Base-by-base conservation (phyloP, 495 filamentous ascomycete genomes). In the Trichoderma asperelloides region DNA sequence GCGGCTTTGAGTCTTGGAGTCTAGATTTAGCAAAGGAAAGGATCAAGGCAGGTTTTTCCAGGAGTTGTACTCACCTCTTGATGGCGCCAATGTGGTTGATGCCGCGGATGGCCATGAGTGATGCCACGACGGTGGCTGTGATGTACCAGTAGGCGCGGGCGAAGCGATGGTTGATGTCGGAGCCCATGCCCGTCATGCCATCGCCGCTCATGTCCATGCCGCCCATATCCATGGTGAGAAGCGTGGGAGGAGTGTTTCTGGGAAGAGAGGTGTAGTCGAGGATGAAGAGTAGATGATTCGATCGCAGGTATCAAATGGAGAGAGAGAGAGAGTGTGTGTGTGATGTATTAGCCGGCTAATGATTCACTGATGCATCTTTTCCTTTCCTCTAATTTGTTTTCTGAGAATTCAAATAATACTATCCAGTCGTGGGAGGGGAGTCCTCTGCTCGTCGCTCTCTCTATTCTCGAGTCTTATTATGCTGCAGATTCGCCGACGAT, bases 111-210 rank as follows among this genome's bases (percentile, higher is more conserved):
- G 74, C 16, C 16, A 75, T 67, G 28, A 82, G 66, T 1, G 79
- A 65, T 11, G 69, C 79, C 18, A 83, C 63, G n/a, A 79, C 75
- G 1, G 68, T 76, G 33, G 73, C 78, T 43, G 85, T 69, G 65
- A 82, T 78, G 66, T 84, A 85, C 83, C 83, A 85, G 67, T 78
- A 85, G 0, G 70, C 75, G 63, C 72, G 74, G 33, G 82, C 81
- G 28, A 83, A 70, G 15, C 70, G 71, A 68, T 71, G 73, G 66
- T 85, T 85, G 51, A 69, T 67, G 0, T 69, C 15, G 62, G 72
- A 70, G 73, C 80, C 80, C 67, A 68, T 69, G 55, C 69, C 67
- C 23, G 73, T 67, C 41, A 60, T 60, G 25, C 70, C 71, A 76
- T 75, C 47, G 70, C 73, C 27, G 70, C 74, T 69, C 69, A 70